A percentile compares a stretch with the other conserved stretches of the same genome.
Evolutionary conservation across 2,329 filamentous ascomycete genomes (phyloP).

Genomic region (Pestalotiopsis sp.): DNA sequence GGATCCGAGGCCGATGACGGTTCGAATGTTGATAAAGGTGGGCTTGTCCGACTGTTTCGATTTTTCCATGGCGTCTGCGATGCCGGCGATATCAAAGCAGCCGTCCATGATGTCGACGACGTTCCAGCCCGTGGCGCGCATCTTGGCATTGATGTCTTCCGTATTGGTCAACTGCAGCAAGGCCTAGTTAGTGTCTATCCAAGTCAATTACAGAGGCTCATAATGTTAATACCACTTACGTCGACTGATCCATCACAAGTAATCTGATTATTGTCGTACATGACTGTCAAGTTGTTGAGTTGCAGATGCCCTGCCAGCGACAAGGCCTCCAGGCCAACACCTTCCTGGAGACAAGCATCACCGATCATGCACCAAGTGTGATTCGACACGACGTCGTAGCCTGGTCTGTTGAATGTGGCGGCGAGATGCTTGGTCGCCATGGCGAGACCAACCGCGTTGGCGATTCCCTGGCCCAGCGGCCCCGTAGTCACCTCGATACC

Average conservation of each 20-base stretch:
- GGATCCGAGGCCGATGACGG: conserved; percentile 57
- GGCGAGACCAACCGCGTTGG: conserved; percentile 59
- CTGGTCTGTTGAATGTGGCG: conserved; percentile 52
- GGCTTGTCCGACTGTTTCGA: conserved; percentile 49
- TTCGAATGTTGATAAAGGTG: conserved; percentile 60
- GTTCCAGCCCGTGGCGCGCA: conserved; percentile 55
- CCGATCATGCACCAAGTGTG: conserved; percentile 58
- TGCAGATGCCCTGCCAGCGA: conserved; percentile 53
- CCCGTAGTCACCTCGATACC: conserved; percentile 62
- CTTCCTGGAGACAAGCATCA: conserved; percentile 59
- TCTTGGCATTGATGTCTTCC: conserved; percentile 58
- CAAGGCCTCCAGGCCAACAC: conserved; percentile 57
- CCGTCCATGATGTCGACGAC: conserved; percentile 55
- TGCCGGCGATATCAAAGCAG: conserved; percentile 46
- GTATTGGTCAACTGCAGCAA: conserved; percentile 41
- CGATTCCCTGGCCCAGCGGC: conserved; percentile 58
- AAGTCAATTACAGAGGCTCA: not conserved
- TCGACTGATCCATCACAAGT: conserved; percentile 59
- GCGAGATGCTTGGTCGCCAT: conserved; percentile 57
- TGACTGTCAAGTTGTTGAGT: conserved; percentile 55
- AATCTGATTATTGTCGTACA: conserved; percentile 62
- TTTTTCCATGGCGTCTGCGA: conserved; percentile 47
- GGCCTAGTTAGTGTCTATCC: not conserved
- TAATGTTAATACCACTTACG: conserved; percentile 23
- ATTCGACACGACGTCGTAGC: conserved; percentile 50